A percentile compares a stretch with the other conserved stretches of the same genome.
phyloP scores from a whole-genome alignment of 2,329 filamentous ascomycete species.

The Cadophora luteo-olivacea region DNA sequence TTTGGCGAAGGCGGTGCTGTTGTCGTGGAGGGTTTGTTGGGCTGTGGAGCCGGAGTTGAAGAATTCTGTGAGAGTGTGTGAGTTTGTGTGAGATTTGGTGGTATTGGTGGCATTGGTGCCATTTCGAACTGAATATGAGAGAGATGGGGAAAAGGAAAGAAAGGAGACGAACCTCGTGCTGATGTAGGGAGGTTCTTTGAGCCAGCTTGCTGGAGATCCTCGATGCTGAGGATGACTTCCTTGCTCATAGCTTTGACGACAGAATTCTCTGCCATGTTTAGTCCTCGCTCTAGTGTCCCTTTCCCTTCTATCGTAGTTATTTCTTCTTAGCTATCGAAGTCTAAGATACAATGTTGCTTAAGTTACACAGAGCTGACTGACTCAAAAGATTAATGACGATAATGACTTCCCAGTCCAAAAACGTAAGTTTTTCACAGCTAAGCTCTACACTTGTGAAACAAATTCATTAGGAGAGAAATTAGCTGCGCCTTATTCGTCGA shows the following conservation, averaged over 20 bases:
- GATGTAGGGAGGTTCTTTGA: slow-evolving; percentile 24
- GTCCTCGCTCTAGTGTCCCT: background rate
- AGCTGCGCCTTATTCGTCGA: background rate
- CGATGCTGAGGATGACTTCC: slow-evolving; percentile 29
- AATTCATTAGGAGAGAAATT: background rate
- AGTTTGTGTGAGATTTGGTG: background rate
- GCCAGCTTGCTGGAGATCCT: slow-evolving; percentile 25
- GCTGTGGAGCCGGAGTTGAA: slow-evolving; percentile 59
- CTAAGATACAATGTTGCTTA: no score
- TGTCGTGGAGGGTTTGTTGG: slow-evolving; percentile 59
- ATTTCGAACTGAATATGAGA: no score
- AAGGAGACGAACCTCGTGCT: slow-evolving; percentile 19
- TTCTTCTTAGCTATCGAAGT: background rate
- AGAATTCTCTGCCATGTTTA: slow-evolving; percentile 21
- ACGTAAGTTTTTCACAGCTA: no score
- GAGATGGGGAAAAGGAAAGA: no score
- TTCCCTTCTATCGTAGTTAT: background rate
- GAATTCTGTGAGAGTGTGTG: slow-evolving; percentile 36
- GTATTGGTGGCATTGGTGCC: no score
- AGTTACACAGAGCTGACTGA: no score
- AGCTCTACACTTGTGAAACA: no score
- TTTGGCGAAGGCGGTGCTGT: slow-evolving; percentile 57
- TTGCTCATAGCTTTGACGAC: slow-evolving; percentile 23
- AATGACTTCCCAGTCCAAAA: no score
- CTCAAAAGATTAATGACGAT: no score